Base-by-base conservation (phyloP, 73 alveolate species). In the Tetrahymena borealis region DNA sequence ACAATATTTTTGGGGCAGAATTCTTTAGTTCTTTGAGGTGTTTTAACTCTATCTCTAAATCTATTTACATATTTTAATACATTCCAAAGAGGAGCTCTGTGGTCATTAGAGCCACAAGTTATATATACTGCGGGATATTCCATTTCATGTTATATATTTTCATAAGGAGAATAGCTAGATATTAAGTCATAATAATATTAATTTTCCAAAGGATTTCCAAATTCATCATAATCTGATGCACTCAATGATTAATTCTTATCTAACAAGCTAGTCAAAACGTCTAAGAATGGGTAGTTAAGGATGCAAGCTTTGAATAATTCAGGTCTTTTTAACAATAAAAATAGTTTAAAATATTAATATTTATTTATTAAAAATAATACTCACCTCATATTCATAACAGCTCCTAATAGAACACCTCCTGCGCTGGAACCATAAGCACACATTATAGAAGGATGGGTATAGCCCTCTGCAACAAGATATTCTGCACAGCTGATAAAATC, bases 351-450 rank as follows among this genome's bases (percentile, higher is more conserved):
- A 40, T 40, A 15, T 40, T n/a, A n/a, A n/a, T n/a, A n/a, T 40
- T 40, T 40, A 40, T 8, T 15, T 15, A 15, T 8, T 32, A 15
- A 7, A 11, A 40, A 15, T 40, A 4, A 5, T 60, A 6, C 28
- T 60, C 28, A 60, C 85, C 85, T 85, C 97, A 96, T 93, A 92
- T 97, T 97, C 33, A 97, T 40, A 11, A 96, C 98, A 28, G 94
- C 93, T 41, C 98, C 99, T 20, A 97, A 96, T 36, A 97, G 90
- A 24, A 94, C 78, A 11, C 98, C 99, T 36, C 99, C 99, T n/a
- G 99, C 99, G 40, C 97, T 91, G 15, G 97, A 90, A 32, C 99
- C 99, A 39, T 94, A 94, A 13, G 98, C 99, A 40, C 99, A 98
- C 38, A 97, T 90, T 38, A 97, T 90, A 38, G 96, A 93, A 13